Conservation (phyloP, 805 yeast species). For the Maudiozyma barnettii region DNA sequence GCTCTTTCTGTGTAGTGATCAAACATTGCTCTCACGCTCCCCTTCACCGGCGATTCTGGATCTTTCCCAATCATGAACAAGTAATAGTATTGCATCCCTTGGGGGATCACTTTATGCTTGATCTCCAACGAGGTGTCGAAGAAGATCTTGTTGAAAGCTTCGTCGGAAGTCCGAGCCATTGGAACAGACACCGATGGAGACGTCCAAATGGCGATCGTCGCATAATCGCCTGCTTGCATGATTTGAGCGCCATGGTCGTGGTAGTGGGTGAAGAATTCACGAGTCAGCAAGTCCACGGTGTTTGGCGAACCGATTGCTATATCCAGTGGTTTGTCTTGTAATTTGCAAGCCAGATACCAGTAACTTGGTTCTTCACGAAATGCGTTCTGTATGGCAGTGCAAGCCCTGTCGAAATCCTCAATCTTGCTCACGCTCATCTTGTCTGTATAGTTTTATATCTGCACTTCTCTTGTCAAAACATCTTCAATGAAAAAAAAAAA, state of each 20-base stretch:
- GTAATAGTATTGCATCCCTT: slow-evolving; percentile 23
- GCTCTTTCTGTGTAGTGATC: slow-evolving; percentile 23
- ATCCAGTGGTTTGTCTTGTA: slow-evolving; percentile 18
- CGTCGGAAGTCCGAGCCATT: slow-evolving; percentile 22
- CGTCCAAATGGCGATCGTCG: slow-evolving; percentile 28
- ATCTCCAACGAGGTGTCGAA: slow-evolving; percentile 16
- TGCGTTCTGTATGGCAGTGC: slow-evolving; percentile 21
- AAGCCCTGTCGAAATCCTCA: slow-evolving; percentile 19
- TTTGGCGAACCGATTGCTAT: slow-evolving; percentile 13
- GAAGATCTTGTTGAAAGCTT: slow-evolving; percentile 23
- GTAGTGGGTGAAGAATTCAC: slow-evolving; percentile 18
- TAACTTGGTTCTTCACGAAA: slow-evolving; percentile 21
- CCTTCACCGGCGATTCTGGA: slow-evolving; percentile 20
- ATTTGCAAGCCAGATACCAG: slow-evolving; percentile 25
- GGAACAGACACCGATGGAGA: slow-evolving; percentile 20
- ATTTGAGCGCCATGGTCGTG: slow-evolving; percentile 28
- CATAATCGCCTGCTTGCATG: slow-evolving; percentile 25
- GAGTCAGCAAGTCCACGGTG: slow-evolving; percentile 5
- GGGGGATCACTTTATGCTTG: slow-evolving; percentile 20
- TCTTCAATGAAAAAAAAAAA: too few species aligned
- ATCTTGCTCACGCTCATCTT: slow-evolving; percentile 8
- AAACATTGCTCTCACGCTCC: slow-evolving; percentile 28
- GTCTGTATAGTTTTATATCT: background rate
- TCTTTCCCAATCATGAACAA: slow-evolving; percentile 29
- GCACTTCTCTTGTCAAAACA: background rate